phyloP scores from a whole-genome alignment of 2,329 filamentous ascomycete genomes.

The Calonectria naviculata region DNA sequence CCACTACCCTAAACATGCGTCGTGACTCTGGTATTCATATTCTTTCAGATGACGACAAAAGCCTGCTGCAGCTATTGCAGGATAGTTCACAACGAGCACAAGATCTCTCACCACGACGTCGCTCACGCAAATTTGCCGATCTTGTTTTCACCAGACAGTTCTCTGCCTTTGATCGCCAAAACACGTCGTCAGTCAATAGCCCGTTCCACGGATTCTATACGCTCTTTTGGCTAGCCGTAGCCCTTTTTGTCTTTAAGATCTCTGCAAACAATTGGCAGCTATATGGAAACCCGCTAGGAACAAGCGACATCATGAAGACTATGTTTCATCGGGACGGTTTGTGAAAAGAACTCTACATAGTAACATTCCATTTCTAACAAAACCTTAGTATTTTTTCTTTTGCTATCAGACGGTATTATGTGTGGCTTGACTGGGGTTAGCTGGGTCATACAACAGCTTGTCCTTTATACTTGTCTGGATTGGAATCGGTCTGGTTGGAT shows the following conservation, averaged over 20 bases:
- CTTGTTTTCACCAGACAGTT: conserved; percentile 80
- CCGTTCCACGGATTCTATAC: conserved; percentile 85
- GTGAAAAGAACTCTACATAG: conserved; percentile 10
- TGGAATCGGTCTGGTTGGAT: conserved; percentile 80
- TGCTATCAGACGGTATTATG: conserved; percentile 76
- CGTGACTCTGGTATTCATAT: conserved; percentile 40
- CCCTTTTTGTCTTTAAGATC: conserved; percentile 74
- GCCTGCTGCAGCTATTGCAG: conserved; percentile 42
- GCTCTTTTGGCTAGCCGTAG: conserved; percentile 80
- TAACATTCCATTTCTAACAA: background rate
- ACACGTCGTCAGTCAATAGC: conserved; percentile 71
- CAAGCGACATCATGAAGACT: conserved; percentile 76
- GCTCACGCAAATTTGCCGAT: conserved; percentile 50
- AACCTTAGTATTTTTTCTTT: conserved; percentile 60
- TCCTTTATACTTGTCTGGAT: conserved; percentile 68
- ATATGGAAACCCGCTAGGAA: conserved; percentile 76
- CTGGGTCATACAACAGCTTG: conserved; percentile 71
- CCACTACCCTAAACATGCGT: conserved; percentile 1
- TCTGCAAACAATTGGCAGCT: conserved; percentile 74
- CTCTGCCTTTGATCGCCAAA: conserved; percentile 80
- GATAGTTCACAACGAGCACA: conserved; percentile 36
- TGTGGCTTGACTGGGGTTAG: conserved; percentile 74
- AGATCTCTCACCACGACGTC: conserved; percentile 29
- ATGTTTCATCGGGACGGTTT: conserved; percentile 69
- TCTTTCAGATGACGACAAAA: conserved; percentile 43